Conservation (phyloP, 768 basidiomycete species). For the Clavulina sp. region DNA sequence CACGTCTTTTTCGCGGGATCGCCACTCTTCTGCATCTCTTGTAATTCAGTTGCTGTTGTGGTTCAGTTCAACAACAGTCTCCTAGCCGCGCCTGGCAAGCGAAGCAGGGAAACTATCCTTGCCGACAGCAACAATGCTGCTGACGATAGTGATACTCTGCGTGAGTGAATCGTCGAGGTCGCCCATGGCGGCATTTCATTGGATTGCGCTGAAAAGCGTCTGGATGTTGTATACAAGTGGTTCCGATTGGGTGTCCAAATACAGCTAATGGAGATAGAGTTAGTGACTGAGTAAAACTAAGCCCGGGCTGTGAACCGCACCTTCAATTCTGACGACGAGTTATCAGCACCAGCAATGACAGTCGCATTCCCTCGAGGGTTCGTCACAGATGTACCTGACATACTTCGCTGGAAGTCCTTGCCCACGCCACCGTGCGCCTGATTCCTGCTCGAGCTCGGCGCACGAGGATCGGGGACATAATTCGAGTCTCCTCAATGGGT, state of each 20-base stretch:
- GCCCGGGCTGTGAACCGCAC: conserved; percentile 14
- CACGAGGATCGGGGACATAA: not conserved
- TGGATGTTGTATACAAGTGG: conserved; percentile 92
- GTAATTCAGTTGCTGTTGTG: conserved; percentile 80
- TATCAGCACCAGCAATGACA: conserved; percentile 9
- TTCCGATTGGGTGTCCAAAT: conserved; percentile 90
- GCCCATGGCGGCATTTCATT: conserved; percentile 70
- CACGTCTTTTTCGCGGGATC: conserved; percentile 83
- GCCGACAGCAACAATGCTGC: conserved; percentile 92
- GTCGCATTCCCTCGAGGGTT: not conserved
- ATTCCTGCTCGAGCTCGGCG: not conserved
- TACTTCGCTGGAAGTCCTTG: not conserved
- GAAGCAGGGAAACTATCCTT: conserved; percentile 72
- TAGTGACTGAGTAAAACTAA: not conserved
- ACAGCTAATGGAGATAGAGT: conserved; percentile 38
- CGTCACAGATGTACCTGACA: not conserved
- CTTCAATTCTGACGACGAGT: conserved; percentile 25
- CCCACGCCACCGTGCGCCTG: not conserved
- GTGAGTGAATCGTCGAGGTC: conserved; percentile 84
- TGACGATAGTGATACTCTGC: conserved; percentile 95
- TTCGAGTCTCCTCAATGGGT: not conserved
- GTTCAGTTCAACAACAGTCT: conserved; percentile 62
- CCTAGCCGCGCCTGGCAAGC: conserved; percentile 53
- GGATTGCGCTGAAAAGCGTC: conserved; percentile 82
- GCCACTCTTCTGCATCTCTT: conserved; percentile 67